Conservation (phyloP, 495 filamentous ascomycete genomes). For the Aspergillus kassunensis region DNA sequence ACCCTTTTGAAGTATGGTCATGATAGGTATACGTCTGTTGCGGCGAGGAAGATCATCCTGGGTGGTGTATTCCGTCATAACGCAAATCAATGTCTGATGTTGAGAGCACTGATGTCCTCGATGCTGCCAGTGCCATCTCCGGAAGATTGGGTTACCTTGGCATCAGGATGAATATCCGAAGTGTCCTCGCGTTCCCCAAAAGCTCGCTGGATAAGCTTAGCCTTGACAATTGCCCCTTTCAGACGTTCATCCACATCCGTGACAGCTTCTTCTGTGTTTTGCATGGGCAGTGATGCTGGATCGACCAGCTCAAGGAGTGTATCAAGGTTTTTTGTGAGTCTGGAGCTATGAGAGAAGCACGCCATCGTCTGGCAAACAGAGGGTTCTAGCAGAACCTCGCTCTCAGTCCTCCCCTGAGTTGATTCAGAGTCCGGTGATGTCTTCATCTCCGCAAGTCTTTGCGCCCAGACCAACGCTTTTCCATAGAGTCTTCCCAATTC, state of each 20-base stretch:
- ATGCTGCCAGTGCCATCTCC: constrained; percentile 51
- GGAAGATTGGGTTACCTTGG: constrained; percentile 23
- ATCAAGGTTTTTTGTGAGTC: constrained; percentile 70
- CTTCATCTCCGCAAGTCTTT: constrained; percentile 42
- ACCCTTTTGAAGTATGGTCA: too few species aligned
- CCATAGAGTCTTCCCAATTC: constrained; percentile 78
- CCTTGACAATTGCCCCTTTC: constrained; percentile 73
- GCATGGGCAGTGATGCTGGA: constrained; percentile 67
- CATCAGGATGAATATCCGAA: constrained; percentile 20
- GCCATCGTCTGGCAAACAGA: constrained; percentile 37
- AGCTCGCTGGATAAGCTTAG: constrained; percentile 73
- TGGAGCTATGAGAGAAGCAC: constrained; percentile 51
- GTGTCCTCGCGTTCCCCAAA: constrained; percentile 53
- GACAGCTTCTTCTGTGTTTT: constrained; percentile 80
- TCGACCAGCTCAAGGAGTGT: constrained; percentile 73
- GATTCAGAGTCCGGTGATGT: constrained; percentile 6
- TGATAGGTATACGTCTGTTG: too few species aligned
- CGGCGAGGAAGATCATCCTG: too few species aligned
- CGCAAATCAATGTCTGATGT: constrained; percentile 40
- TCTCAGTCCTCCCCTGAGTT: constrained; percentile 9
- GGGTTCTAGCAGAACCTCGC: constrained; percentile 23
- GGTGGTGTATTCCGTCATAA: background rate
- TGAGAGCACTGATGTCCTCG: constrained; percentile 50
- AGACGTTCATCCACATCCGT: constrained; percentile 81
- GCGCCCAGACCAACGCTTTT: constrained; percentile 76